Base-by-base conservation (phyloP, 176 grass and related monocot species). In the Thalia dealbata region DNA sequence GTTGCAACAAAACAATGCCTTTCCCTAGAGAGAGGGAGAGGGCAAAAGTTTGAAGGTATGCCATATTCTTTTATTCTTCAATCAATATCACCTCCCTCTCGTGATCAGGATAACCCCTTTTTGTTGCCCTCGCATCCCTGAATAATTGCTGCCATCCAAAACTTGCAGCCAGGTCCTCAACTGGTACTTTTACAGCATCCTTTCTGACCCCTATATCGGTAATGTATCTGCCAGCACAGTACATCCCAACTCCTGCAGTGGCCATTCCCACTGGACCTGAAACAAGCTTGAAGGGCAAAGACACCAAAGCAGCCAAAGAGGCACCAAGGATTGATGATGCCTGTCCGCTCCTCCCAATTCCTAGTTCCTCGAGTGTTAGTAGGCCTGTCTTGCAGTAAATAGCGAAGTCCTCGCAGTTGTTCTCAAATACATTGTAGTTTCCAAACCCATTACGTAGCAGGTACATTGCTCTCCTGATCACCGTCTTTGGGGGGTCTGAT, bases 311-410 rank as follows among this genome's bases (percentile, higher is more conserved):
- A 60, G 95, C 95, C 70, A 99, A 42, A 7, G 95, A 90, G 32
- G 91, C 75, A 16, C 95, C 90, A 0, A 99, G 78, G 14, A 83
- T 83, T 0, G 95, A 80, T 10, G 95, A 99, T 41, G 95, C 77
- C 73, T 99, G 95, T 42, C 95, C 95, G 35, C 95, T 99, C 60
- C 78, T 75, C 21, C 90, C 95, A 28, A 99, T 99, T 50, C 95
- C 90, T 19, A 85, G 80, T 27, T 92, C 95, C 0, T 91, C 83
- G 0, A 82, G 19, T 7, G 89, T 71, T 1, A 99, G 73, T 60
- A 99, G 89, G 52, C 90, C 95, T 2, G 95, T 99, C 79, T 99
- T 99, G 85, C 95, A 99, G 77, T 99, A 99, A 60, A 99, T 85
- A 51, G 95, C 87, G 64, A 99, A 99, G 75, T 99, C 95, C 74